phyloP scores from a whole-genome alignment of 768 basidiomycete genomes.

The Boletus reticulatus region DNA sequence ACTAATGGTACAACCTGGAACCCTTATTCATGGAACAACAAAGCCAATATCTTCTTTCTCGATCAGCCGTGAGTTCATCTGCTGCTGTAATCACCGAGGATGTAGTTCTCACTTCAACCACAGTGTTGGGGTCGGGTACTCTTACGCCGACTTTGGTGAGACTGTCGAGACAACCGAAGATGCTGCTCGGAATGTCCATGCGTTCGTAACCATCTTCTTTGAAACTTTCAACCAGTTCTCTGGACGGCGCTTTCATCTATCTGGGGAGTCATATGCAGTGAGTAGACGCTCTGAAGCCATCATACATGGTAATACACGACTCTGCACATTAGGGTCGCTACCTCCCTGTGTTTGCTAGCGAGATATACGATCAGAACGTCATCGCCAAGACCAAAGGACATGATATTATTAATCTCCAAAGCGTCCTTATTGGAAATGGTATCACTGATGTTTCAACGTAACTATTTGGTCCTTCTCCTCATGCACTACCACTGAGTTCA shows the following conservation, averaged over 20 bases:
- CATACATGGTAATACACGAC: background rate
- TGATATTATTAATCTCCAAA: slow-evolving; percentile 60
- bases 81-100: background rate
- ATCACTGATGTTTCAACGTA: slow-evolving; percentile 54
- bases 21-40: slow-evolving; percentile 62
- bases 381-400: slow-evolving; percentile 48
- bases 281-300: slow-evolving; percentile 20
- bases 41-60: slow-evolving; percentile 68
- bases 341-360: slow-evolving; percentile 71
- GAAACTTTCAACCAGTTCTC: slow-evolving; percentile 73
- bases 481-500: background rate
- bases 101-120: background rate
- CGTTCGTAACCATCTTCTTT: slow-evolving; percentile 78
- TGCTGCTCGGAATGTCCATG: slow-evolving; percentile 73
- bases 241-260: slow-evolving; percentile 65
- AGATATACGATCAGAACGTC: slow-evolving; percentile 71
- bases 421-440: slow-evolving; percentile 76
- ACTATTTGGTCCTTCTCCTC: slow-evolving; percentile 13
- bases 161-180: slow-evolving; percentile 73
- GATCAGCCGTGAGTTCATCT: slow-evolving; percentile 51
- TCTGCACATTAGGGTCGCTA: slow-evolving; percentile 56
- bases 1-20: slow-evolving; percentile 62
- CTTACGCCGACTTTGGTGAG: slow-evolving; percentile 68
- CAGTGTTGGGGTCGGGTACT: slow-evolving; percentile 70
- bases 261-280: slow-evolving; percentile 75